Evolutionary conservation across 371 early-diverging fungal genomes (phyloP), one percentile per base, ranked within the genome.

Genomic region (Mortierella sp.): DNA sequence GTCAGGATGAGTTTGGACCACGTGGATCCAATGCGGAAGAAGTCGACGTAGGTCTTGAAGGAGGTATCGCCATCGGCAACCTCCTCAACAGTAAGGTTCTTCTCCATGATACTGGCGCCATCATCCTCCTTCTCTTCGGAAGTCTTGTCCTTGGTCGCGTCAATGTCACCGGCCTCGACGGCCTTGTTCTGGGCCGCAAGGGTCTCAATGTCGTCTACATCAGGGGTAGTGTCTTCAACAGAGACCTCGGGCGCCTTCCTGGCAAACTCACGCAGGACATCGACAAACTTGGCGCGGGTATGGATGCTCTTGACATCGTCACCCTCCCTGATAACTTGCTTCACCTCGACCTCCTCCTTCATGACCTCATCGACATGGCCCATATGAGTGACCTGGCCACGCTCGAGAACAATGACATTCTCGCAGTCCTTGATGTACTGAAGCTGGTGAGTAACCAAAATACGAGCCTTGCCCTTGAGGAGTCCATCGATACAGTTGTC

Each of bases 401-500:
- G 80, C 74, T 87, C 72, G 19, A 80, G 26, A 6, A 80, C 76
- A 19, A 80, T 70, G 19, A 80, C 80, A 21, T 75, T 80, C 45
- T 80, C 72, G 52, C 50, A 94, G 74, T 89, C 90, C 47, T 92
- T 84, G 90, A 94, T 90, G 72, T 89, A 89, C 21, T 90, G 90
- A 70, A 91, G 55, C 9, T 84, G 84, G 57, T 89, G 88, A 2
- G 90, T 91, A 28, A 89, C 86, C 28, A 91, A 79, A n/a, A 91
- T 73, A 11, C 89, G 81, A 10, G 89, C 85, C 77, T 90, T 89
- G 52, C 54, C 48, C 45, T 74, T 55, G 16, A 89, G 76, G 50
- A 80, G 72, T 24, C 68, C 78, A 21, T 73, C 73, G 47, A 91
- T 79, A 58, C 90, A 91, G 45, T 87, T 75, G 38, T 90, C 88